A percentile compares a stretch with the other conserved stretches of the same genome.
Evolutionary conservation across 257 asterid genomes (phyloP).

Genomic region (Galeopsis tetrahit): DNA sequence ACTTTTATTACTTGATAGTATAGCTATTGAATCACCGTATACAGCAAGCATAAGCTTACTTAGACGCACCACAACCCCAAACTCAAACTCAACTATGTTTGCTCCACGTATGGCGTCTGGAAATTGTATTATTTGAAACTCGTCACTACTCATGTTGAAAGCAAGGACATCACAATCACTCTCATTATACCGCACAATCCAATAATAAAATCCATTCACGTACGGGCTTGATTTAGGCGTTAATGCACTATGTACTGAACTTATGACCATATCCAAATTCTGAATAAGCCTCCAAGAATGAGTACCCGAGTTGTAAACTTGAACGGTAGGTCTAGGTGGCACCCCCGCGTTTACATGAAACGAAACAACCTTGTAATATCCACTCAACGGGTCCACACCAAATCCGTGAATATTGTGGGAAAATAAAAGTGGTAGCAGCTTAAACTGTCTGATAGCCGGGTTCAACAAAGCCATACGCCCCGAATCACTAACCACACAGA

Average conservation of each 20-base stretch:
- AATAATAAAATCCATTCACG: constrained; percentile 51
- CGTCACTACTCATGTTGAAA: constrained; percentile 47
- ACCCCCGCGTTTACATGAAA: constrained; percentile 28
- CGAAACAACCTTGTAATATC: constrained; percentile 47
- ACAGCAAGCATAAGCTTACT: constrained; percentile 32
- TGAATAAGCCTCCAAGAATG: constrained; percentile 14
- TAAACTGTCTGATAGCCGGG: constrained; percentile 46
- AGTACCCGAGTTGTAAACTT: constrained; percentile 41
- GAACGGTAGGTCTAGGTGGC: constrained; percentile 35
- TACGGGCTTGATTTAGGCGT: constrained; percentile 44
- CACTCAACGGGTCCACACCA: constrained; percentile 29
- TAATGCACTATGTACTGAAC: constrained; percentile 29
- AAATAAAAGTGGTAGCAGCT: constrained; percentile 38
- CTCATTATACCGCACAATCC: constrained; percentile 39
- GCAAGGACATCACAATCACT: constrained; percentile 41
- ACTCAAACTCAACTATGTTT: not conserved
- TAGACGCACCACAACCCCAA: constrained; percentile 35
- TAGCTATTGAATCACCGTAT: constrained; percentile 44
- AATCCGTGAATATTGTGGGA: constrained; percentile 41
- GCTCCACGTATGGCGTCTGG: constrained; percentile 25
- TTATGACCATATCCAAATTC: constrained; percentile 34
- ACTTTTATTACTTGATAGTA: constrained; percentile 38
- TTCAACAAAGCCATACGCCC: constrained; percentile 42
- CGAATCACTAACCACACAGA: constrained; percentile 36
- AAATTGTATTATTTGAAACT: constrained; percentile 39